Conservation (phyloP, 495 filamentous ascomycete genomes). For the Lophiostoma macrostomum region DNA sequence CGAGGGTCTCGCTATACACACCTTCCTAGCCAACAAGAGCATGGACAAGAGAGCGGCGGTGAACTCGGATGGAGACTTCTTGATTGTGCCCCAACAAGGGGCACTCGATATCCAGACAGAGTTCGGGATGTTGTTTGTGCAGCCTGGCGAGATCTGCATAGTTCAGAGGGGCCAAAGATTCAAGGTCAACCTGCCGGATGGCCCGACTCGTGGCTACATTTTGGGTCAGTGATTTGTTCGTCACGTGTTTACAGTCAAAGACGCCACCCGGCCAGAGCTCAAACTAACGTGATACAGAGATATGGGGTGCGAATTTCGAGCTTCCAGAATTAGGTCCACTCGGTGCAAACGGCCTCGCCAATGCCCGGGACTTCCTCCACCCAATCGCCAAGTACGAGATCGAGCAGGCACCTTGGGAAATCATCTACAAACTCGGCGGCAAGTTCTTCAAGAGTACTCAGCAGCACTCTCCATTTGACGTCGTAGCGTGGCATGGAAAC, state of each 20-base stretch:
- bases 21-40: slow-evolving; percentile 47
- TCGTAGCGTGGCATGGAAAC: slow-evolving; percentile 54
- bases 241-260: neutral
- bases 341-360: slow-evolving; percentile 52
- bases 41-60: slow-evolving; percentile 49
- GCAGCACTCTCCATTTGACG: slow-evolving; percentile 52
- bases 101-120: slow-evolving; percentile 52
- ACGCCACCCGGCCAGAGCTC: too few relatives aligned
- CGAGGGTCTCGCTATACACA: slow-evolving; percentile 49
- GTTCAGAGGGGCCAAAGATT: slow-evolving; percentile 50
- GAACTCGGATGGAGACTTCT: slow-evolving; percentile 52
- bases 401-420: slow-evolving; percentile 45
- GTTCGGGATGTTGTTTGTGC: slow-evolving; percentile 48
- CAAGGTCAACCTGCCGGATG: slow-evolving; percentile 47
- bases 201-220: slow-evolving; percentile 50
- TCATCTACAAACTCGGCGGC: slow-evolving; percentile 52
- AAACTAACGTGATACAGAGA: too few relatives aligned
- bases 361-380: slow-evolving; percentile 50
- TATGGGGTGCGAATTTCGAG: slow-evolving; percentile 50
- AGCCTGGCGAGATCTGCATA: slow-evolving; percentile 50
- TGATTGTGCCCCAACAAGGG: slow-evolving; percentile 50
- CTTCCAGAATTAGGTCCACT: slow-evolving; percentile 52
- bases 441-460: slow-evolving; percentile 51
- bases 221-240: slow-evolving; percentile 10
- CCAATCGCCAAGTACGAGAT: slow-evolving; percentile 48